Percentiles rank a stretch among this genome's conserved stretches.
Evolutionary conservation across 805 yeast species (phyloP).

Genomic region (Candida endomychidarum): DNA sequence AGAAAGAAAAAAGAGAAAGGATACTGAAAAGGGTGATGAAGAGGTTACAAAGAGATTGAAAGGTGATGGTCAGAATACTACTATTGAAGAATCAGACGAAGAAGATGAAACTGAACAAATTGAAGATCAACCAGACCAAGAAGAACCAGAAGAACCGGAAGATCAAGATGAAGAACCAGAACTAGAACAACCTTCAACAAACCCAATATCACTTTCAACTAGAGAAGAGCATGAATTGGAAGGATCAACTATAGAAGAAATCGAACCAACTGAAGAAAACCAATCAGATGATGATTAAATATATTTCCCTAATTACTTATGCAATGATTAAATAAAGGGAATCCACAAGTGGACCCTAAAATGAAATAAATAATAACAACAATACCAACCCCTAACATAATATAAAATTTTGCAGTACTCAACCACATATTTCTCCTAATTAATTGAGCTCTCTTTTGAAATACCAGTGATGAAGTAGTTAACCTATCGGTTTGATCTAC

Average conservation of each 20-base stretch:
- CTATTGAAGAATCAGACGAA: slow-evolving; percentile 3
- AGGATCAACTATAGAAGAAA: slow-evolving; percentile 23
- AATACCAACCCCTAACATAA: slow-evolving; percentile 20
- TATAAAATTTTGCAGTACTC: slow-evolving; percentile 50
- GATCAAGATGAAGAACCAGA: slow-evolving; percentile 14
- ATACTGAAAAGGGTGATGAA: not conserved
- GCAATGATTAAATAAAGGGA: slow-evolving; percentile 48
- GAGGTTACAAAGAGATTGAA: slow-evolving; percentile 2
- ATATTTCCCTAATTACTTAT: not conserved
- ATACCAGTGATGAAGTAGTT: slow-evolving; percentile 63
- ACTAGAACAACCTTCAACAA: slow-evolving; percentile 7
- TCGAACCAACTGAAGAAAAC: slow-evolving; percentile 17
- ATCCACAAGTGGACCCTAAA: slow-evolving; percentile 54
- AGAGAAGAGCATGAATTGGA: slow-evolving; percentile 36
- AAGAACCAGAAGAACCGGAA: slow-evolving; percentile 15
- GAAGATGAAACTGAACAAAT: slow-evolving; percentile 11
- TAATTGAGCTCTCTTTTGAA: slow-evolving; percentile 65
- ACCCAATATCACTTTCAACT: slow-evolving; percentile 33
- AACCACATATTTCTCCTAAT: slow-evolving; percentile 72
- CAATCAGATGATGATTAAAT: slow-evolving; percentile 7
- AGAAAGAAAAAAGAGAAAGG: slow-evolving; percentile 27
- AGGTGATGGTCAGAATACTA: not conserved
- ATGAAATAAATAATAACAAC: slow-evolving; percentile 43
- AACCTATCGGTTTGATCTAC: slow-evolving; percentile 79
- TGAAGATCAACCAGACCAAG: slow-evolving; percentile 12